These are phyloP conservation scores for Berkeleyomyces rouxiae DNA, from an alignment of 2,329 filamentous ascomycete genomes.

Conservation along the genomic window DNA sequence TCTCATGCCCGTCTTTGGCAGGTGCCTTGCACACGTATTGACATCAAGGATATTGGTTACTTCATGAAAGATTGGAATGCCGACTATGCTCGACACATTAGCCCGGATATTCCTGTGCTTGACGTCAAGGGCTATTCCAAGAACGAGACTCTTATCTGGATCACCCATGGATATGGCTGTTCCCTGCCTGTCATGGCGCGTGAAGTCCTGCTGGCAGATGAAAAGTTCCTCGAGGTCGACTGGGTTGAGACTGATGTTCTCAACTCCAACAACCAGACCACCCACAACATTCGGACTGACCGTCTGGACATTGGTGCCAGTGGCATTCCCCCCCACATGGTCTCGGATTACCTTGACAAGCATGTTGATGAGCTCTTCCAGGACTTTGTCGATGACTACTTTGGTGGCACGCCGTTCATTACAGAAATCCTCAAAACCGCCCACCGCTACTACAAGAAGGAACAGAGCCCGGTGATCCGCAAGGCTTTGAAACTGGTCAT, in stretches of 20 bases:
- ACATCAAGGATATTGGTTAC: slow-evolving; percentile 95
- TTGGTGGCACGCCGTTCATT: slow-evolving; percentile 86
- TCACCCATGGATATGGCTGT: slow-evolving; percentile 92
- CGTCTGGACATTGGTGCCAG: slow-evolving; percentile 79
- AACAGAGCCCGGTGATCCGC: slow-evolving; percentile 75
- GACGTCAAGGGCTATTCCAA: slow-evolving; percentile 77
- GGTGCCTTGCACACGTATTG: slow-evolving; percentile 91
- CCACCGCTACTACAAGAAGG: slow-evolving; percentile 80
- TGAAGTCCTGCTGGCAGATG: slow-evolving; percentile 81
- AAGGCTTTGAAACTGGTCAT: slow-evolving; percentile 91
- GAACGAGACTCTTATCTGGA: slow-evolving; percentile 62
- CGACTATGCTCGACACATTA: slow-evolving; percentile 83
- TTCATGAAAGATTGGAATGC: slow-evolving; percentile 99
- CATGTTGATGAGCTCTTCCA: slow-evolving; percentile 88
- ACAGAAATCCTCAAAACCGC: slow-evolving; percentile 94
- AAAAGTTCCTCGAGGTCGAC: slow-evolving; percentile 82
- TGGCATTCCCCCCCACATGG: slow-evolving; percentile 61
- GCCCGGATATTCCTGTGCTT: slow-evolving; percentile 72
- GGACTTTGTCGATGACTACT: slow-evolving; percentile 87
- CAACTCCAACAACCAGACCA: slow-evolving; percentile 48
- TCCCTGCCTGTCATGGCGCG: slow-evolving; percentile 84
- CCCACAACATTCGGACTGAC: slow-evolving; percentile 76
- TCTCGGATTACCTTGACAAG: slow-evolving; percentile 87
- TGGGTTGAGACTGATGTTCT: slow-evolving; percentile 52
- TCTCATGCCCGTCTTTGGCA: slow-evolving; percentile 94